These are phyloP conservation scores for Dichotomopilus funicola DNA, from an alignment of 2,329 filamentous ascomycete genomes.

Conservation along the genomic window DNA sequence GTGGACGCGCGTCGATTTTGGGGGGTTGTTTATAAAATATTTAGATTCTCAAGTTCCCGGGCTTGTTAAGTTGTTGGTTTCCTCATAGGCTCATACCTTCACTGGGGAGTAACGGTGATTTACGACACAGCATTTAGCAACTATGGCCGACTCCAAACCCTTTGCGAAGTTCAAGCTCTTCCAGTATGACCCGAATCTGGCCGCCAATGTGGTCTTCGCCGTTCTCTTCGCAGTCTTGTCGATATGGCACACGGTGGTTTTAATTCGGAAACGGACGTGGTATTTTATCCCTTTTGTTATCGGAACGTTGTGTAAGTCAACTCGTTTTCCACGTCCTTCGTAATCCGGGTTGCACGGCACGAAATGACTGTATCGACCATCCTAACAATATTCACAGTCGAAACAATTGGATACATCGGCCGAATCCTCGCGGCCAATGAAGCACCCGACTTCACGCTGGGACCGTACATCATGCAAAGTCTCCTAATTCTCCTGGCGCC, in stretches of 20 bases:
- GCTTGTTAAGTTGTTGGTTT: too few relatives aligned
- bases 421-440: slow-evolving; percentile 38
- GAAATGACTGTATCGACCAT: not conserved
- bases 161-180: slow-evolving; percentile 29
- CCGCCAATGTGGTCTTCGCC: slow-evolving; percentile 36
- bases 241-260: slow-evolving; percentile 31
- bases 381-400: slow-evolving; percentile 32
- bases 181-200: slow-evolving; percentile 38
- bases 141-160: not conserved
- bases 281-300: slow-evolving; percentile 46
- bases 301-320: slow-evolving; percentile 42
- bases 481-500: slow-evolving; percentile 38
- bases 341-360: not conserved
- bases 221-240: slow-evolving; percentile 35
- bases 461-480: slow-evolving; percentile 34
- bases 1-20: too few relatives aligned
- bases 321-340: not conserved
- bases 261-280: slow-evolving; percentile 37
- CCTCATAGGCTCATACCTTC: too few relatives aligned
- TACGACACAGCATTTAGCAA: too few relatives aligned
- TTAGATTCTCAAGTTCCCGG: too few relatives aligned
- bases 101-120: too few relatives aligned
- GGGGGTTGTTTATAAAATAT: too few relatives aligned
- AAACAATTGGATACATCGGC: slow-evolving; percentile 46
- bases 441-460: slow-evolving; percentile 34